Conservation (phyloP, 2,329 filamentous ascomycete species). For the Amphichorda felina region DNA sequence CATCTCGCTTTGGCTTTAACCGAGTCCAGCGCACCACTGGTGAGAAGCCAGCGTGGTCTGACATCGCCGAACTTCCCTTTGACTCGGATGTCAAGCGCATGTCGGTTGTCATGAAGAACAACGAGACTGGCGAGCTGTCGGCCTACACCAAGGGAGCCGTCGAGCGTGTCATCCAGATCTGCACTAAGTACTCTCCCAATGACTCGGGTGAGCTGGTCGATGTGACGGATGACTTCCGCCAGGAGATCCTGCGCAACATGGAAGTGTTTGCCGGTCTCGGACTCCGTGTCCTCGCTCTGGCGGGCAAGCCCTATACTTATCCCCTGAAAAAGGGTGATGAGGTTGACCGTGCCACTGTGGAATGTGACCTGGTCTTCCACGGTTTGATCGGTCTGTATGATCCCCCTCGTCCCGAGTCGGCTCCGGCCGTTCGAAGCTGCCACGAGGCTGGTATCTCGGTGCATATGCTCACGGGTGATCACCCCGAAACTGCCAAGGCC, state of each 20-base stretch:
- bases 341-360: conserved; percentile 39
- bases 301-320: conserved; percentile 30
- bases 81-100: conserved; percentile 64
- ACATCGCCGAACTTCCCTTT: conserved; percentile 57
- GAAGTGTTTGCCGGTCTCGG: conserved; percentile 49
- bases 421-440: conserved; percentile 43
- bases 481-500: conserved; percentile 49
- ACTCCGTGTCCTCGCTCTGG: conserved; percentile 56
- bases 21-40: conserved; percentile 37
- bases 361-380: conserved; percentile 49
- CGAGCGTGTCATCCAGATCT: conserved; percentile 47
- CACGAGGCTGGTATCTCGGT: conserved; percentile 52
- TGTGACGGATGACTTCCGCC: conserved; percentile 38
- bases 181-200: conserved; percentile 21
- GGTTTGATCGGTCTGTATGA: conserved; percentile 62
- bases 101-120: conserved; percentile 51
- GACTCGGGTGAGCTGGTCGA: conserved; percentile 18
- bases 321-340: conserved; percentile 27
- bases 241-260: conserved; percentile 50
- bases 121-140: conserved; percentile 15
- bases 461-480: conserved; percentile 58
- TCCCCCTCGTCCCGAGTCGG: conserved; percentile 57
- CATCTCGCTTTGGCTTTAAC: conserved; percentile 52
- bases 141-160: conserved; percentile 53
- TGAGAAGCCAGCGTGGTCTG: conserved; percentile 35